These are phyloP conservation scores for Phytophthora macrochlamydospora DNA, from an alignment of 352 stramenopile genomes.

Conservation along the genomic window DNA sequence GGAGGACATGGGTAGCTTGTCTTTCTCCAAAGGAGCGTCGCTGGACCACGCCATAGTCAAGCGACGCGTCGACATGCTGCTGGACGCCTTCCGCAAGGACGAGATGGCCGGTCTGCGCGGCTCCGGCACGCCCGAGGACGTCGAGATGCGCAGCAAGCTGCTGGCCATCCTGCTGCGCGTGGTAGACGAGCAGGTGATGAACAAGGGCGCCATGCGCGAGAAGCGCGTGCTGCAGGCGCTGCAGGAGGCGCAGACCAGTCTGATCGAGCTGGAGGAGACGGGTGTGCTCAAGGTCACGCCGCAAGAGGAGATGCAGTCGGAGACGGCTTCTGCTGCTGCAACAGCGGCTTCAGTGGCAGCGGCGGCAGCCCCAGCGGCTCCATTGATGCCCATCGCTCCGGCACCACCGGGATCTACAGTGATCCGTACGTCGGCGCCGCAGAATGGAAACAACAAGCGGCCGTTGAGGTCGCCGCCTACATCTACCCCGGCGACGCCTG, in stretches of 20 bases:
- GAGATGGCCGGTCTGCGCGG: constrained; percentile 42
- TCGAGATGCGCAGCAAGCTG: constrained; percentile 46
- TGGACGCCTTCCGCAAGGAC: constrained; percentile 43
- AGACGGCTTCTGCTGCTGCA: constrained; percentile 11
- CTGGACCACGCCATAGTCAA: constrained; percentile 48
- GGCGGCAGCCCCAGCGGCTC: background rate
- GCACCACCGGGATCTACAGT: constrained; percentile 17
- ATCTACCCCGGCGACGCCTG: constrained; percentile 3
- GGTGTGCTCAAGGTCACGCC: constrained; percentile 3
- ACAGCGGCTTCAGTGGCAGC: background rate
- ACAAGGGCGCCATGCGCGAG: constrained; percentile 42
- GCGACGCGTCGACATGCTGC: constrained; percentile 44
- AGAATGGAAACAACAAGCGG: constrained; percentile 36
- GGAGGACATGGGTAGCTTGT: constrained; percentile 27
- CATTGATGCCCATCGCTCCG: constrained; percentile 40
- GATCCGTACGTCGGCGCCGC: constrained; percentile 8
- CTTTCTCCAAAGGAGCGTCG: constrained; percentile 22
- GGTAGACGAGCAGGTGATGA: constrained; percentile 43
- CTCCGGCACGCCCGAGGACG: constrained; percentile 36
- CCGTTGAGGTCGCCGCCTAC: constrained; percentile 10
- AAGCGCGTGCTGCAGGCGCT: constrained; percentile 40
- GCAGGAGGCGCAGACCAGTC: constrained; percentile 25
- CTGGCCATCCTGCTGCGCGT: constrained; percentile 34
- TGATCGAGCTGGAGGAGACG: constrained; percentile 28
- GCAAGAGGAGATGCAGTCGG: background rate